Conservation (phyloP, 2,329 filamentous ascomycete species). For the Penicillium brevicompactum region DNA sequence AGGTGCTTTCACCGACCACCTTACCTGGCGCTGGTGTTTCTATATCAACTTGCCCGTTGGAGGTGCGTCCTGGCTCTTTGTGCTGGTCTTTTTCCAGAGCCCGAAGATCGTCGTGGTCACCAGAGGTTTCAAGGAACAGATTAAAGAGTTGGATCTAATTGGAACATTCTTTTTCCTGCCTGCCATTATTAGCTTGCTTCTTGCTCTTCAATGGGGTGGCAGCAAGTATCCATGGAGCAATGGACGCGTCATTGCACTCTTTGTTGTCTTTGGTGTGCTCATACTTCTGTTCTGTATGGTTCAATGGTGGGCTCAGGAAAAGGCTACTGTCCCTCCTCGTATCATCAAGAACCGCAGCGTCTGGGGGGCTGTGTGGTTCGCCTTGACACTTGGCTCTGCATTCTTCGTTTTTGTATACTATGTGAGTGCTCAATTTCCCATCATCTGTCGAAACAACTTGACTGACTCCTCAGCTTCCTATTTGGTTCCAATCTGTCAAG, state of each 20-base stretch:
- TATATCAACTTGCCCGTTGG: slow-evolving; percentile 45
- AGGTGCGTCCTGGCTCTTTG: slow-evolving; percentile 33
- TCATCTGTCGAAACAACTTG: background rate
- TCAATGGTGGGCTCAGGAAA: slow-evolving; percentile 42
- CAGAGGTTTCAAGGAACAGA: slow-evolving; percentile 23
- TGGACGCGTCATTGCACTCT: slow-evolving; percentile 50
- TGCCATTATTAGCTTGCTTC: slow-evolving; percentile 49
- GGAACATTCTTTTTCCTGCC: slow-evolving; percentile 51
- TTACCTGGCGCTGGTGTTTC: slow-evolving; percentile 50
- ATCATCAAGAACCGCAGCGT: slow-evolving; percentile 49
- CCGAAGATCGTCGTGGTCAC: slow-evolving; percentile 30
- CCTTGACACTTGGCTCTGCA: slow-evolving; percentile 46
- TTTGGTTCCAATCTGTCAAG: slow-evolving; percentile 48
- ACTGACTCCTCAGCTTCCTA: slow-evolving; percentile 38
- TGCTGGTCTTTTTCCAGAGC: slow-evolving; percentile 35
- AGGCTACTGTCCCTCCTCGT: slow-evolving; percentile 49
- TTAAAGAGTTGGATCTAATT: slow-evolving; percentile 41
- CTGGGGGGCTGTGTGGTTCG: slow-evolving; percentile 42
- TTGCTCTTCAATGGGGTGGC: slow-evolving; percentile 53
- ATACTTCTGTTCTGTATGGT: slow-evolving; percentile 44
- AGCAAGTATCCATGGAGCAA: slow-evolving; percentile 49
- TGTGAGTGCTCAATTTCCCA: slow-evolving; percentile 15
- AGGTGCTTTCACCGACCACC: slow-evolving; percentile 46
- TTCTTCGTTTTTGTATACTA: slow-evolving; percentile 52
- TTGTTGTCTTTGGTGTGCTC: slow-evolving; percentile 55